Base-by-base conservation (phyloP, 495 filamentous ascomycete genomes). In the Penicillium psychrofluorescens region DNA sequence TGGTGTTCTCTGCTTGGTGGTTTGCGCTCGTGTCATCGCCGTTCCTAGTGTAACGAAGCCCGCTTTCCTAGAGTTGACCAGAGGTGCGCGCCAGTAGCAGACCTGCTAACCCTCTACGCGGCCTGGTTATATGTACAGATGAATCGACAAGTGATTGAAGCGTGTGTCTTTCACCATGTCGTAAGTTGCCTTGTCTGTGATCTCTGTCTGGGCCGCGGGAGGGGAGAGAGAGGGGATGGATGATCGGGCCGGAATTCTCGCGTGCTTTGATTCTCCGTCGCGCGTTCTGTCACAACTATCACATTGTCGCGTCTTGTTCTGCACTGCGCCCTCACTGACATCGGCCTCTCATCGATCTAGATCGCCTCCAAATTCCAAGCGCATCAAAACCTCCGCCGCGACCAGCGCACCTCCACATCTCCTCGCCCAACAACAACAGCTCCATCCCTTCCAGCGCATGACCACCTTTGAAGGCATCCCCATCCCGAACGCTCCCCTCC, bases 91-190 rank as follows among this genome's bases (percentile, higher is more conserved):
- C 54, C 53, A 56, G 56, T 61, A 64, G 60, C 65, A 61, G 62
- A 51, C 59, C 61, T 62, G 60, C 64, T 67, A 66, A 67, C 58
- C 56, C 60, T 35, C 54, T 56, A 61, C 59, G 56, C 55, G 56
- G 43, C 54, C 40, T 49, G 49, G 58, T 52, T 68, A 64, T 63
- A 64, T 62, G 55, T 65, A 63, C 66, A 68, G 64, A 68, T 70
- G 66, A 68, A 55, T 59, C 55, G 54, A 43, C 57, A 53, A 52
- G 58, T 68, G 65, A 61, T 66, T 67, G 65, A 53, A 56, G 59
- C 52, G 48, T 56, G 49, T 56, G 54, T 59, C 56, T 44, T 65
- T 63, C 64, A 70, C 60, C 51, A 75, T 75, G 71, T 74, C 71
- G 71, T 75, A 70, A 75, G 71, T 75, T 54, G 44, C 49, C 49